Evolutionary conservation across 1,284 basidiomycete species (phyloP).

Genomic region (Coriolopsis trogii): DNA sequence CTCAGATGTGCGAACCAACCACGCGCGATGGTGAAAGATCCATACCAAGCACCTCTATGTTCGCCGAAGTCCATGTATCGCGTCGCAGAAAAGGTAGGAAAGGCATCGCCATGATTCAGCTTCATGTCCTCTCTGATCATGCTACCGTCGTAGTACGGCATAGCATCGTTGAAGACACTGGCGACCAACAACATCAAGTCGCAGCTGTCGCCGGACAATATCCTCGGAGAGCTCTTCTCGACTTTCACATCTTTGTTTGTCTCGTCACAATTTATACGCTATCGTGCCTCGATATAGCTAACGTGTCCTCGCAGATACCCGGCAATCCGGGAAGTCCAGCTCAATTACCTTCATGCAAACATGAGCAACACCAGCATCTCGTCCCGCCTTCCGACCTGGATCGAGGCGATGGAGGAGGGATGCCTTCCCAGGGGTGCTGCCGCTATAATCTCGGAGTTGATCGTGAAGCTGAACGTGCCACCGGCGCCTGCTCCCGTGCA

Average conservation of each 20-base stretch:
- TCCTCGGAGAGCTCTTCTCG: slow-evolving; percentile 25
- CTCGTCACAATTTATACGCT: not conserved
- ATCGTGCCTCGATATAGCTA: too few species aligned
- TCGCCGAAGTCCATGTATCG: slow-evolving; percentile 29
- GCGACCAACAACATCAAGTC: slow-evolving; percentile 14
- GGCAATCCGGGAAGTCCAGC: slow-evolving; percentile 8
- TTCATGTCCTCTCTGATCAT: not conserved
- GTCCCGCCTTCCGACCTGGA: slow-evolving; percentile 5
- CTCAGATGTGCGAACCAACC: slow-evolving; percentile 19
- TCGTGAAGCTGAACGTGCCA: not conserved
- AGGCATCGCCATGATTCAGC: too few species aligned
- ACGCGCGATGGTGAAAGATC: not conserved
- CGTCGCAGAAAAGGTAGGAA: slow-evolving; percentile 19
- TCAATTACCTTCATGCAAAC: slow-evolving; percentile 4
- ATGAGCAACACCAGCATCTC: slow-evolving; percentile 3
- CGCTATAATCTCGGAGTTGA: not conserved
- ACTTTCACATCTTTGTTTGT: slow-evolving; percentile 22
- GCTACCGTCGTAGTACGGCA: slow-evolving; percentile 15
- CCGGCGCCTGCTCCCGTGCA: not conserved
- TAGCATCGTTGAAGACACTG: slow-evolving; percentile 12
- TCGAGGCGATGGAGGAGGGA: slow-evolving; percentile 9
- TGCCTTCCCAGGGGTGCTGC: slow-evolving; percentile 2
- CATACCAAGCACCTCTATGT: slow-evolving; percentile 4
- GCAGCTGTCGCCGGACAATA: slow-evolving; percentile 17
- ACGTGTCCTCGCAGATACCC: not conserved